Evolutionary conservation across 2,329 filamentous ascomycete species (phyloP), one percentile per base, ranked within the genome.

Genomic region (Venturia pyrina): DNA sequence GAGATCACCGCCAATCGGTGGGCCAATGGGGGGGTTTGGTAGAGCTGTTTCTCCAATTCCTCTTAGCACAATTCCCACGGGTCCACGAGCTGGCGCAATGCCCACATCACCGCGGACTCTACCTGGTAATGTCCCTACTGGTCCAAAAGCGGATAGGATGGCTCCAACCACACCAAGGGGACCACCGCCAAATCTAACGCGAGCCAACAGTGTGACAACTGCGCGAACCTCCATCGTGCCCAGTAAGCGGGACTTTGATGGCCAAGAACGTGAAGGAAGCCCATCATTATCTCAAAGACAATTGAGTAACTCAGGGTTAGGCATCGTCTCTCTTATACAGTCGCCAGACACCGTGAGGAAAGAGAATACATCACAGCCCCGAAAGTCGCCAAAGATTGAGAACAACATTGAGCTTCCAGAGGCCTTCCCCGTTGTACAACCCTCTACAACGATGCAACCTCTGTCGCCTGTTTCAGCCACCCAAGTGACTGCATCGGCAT

Each of bases 231-330:
- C 66, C 24, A 17, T 67, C 6, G 70, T 81, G 5, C 79, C 79
- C 15, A 76, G 75, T 0, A 82, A 82, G 69, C 74, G 80, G 40
- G 80, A 82, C 66, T 72, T 73, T 43, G 73, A 75, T 24, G 73
- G 71, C 11, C 79, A 80, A 41, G 79, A 81, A 65, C 79, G 75
- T 48, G 76, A 77, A 34, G 13, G 32, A 15, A 64, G 46, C 32
- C 44, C 60, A 34, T 28, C 43, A 43, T 17, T 28, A 28, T 28
- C 50, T 46, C 62, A 48, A 13, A 41, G 44, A 56, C 41, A 11
- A 34, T 10, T 24, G 21, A n/a, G 17, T n/a, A 53, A 13, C 32
- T 46, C 41, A n/a, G 37, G 37, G 8, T 24, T 37, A 19, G 44
- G 62, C 11, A 62, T 34, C 6, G 5, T 34, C 37, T 62, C 60